Evolutionary conservation across 2,329 filamentous ascomycete genomes (phyloP).

Genomic region (Fusarium sp.): DNA sequence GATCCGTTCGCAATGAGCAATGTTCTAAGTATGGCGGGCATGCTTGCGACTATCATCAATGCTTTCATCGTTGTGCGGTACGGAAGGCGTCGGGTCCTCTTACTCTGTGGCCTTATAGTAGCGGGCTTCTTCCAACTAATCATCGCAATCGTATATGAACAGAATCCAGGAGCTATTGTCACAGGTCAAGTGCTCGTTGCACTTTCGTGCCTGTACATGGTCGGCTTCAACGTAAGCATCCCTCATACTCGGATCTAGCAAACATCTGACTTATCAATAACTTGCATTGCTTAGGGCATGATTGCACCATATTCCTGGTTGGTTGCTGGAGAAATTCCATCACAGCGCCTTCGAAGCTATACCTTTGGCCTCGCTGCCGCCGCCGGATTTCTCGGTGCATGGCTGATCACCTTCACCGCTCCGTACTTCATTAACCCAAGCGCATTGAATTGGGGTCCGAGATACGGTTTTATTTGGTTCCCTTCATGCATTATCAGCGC

Average conservation of each 20-base stretch:
- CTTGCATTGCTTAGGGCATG: conserved; percentile 19
- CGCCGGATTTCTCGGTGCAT: conserved; percentile 32
- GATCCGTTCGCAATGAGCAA: conserved; percentile 41
- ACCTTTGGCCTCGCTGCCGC: conserved; percentile 39
- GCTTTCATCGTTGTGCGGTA: conserved; percentile 35
- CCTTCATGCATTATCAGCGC: conserved; percentile 35
- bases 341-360: conserved; percentile 39
- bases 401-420: conserved; percentile 40
- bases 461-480: conserved; percentile 42
- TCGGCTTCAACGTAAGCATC: conserved; percentile 33
- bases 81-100: conserved; percentile 28
- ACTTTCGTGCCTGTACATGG: conserved; percentile 39
- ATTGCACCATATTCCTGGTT: conserved; percentile 41
- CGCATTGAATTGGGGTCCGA: conserved; percentile 37
- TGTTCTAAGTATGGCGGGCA: conserved; percentile 36
- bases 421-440: conserved; percentile 41
- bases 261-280: neutral
- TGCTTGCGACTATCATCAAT: conserved; percentile 39
- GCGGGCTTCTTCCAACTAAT: conserved; percentile 35
- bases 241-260: fast-evolving
- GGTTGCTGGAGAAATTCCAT: conserved; percentile 37
- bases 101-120: conserved; percentile 19
- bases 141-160: conserved; percentile 34
- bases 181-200: conserved; percentile 38
- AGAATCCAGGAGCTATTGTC: conserved; percentile 10